A percentile compares a stretch with the other conserved stretches of the same genome.
phyloP scores from a whole-genome alignment of 2,329 filamentous ascomycete species.

The Chaetothyriales sp. region DNA sequence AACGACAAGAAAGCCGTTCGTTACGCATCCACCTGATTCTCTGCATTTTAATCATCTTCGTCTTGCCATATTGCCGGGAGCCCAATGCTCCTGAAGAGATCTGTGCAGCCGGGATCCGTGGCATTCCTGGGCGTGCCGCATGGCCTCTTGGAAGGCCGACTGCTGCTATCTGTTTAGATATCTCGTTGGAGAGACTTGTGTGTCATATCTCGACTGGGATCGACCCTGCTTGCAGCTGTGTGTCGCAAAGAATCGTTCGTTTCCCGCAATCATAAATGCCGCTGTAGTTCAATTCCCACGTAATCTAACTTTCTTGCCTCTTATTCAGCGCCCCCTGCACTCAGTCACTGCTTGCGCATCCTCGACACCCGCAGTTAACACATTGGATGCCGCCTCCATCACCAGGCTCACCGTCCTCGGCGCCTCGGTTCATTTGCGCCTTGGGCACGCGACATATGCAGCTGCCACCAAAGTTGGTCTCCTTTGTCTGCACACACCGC shows the following conservation, averaged over 20 bases:
- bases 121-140: neutral
- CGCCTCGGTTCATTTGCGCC: conserved; percentile 70
- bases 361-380: conserved; percentile 84
- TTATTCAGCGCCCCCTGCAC: too few species aligned
- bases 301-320: neutral
- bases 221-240: neutral
- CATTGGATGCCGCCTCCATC: conserved; percentile 53
- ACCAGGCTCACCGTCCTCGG: conserved; percentile 5
- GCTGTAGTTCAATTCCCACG: neutral
- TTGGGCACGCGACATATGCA: conserved; percentile 93
- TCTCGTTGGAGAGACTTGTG: neutral
- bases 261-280: neutral
- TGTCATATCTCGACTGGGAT: neutral
- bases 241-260: neutral
- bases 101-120: neutral
- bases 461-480: conserved; percentile 96
- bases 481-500: conserved; percentile 96
- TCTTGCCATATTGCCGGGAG: neutral
- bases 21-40: neutral
- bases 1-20: neutral
- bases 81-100: neutral
- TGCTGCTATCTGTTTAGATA: neutral
- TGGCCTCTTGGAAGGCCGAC: neutral
- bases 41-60: neutral
- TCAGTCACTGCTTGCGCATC: conserved; percentile 73